phyloP scores from a whole-genome alignment of 352 stramenopile species.

The Globisporangium abappressorium region DNA sequence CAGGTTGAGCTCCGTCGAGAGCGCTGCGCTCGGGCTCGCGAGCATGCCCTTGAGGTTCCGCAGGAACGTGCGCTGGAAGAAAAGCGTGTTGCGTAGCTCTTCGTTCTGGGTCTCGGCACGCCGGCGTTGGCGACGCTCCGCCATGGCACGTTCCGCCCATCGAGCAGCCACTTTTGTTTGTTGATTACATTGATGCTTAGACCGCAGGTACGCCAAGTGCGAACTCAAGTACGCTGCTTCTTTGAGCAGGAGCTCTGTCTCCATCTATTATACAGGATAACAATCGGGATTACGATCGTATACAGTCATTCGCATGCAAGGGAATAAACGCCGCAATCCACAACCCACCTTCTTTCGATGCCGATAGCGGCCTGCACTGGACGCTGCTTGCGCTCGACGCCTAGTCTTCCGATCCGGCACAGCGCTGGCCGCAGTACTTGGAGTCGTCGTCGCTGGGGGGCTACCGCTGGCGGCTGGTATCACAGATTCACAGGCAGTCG shows the following conservation, averaged over 20 bases:
- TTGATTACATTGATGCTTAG: neutral
- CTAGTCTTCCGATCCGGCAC: neutral
- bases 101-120: constrained; percentile 1
- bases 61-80: constrained; percentile 4
- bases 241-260: neutral
- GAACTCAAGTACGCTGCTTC: neutral
- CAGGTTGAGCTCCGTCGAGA: constrained; percentile 9
- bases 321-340: too few species aligned
- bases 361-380: constrained; percentile 3
- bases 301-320: too few species aligned
- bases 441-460: neutral
- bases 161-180: neutral
- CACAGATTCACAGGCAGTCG: neutral
- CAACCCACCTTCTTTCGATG: constrained; percentile 8
- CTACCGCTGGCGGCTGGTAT: neutral
- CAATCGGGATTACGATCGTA: too few species aligned
- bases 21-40: neutral
- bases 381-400: constrained; percentile 2
- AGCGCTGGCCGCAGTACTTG: neutral
- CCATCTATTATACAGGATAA: neutral
- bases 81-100: constrained; percentile 3
- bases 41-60: constrained; percentile 10
- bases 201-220: neutral
- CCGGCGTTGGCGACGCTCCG: neutral
- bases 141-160: constrained; percentile 1